These are phyloP conservation scores for Mycena belliarum DNA, from an alignment of 768 basidiomycete species.

Conservation along the genomic window DNA sequence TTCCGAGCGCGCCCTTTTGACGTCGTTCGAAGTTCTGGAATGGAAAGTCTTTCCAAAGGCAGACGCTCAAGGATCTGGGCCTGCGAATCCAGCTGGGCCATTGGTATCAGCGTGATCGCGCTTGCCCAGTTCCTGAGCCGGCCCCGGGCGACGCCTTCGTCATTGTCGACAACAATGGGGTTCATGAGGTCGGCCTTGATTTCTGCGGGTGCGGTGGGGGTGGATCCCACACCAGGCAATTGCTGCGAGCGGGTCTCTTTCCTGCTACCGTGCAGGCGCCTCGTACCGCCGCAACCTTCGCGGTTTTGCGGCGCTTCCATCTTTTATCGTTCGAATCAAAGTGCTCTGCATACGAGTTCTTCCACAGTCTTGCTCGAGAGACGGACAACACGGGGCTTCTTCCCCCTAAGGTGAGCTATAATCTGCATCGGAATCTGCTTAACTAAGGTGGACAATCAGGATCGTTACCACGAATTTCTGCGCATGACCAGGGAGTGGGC, in stretches of 20 bases:
- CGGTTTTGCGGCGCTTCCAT: conserved; percentile 14
- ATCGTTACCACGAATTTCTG: conserved; percentile 19
- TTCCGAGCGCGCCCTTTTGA: no score
- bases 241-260: conserved; percentile 15
- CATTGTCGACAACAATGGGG: conserved; percentile 9
- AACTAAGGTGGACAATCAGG: background rate
- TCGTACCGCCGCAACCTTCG: conserved; percentile 15
- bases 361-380: conserved; percentile 14
- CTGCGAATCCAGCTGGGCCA: conserved; percentile 23
- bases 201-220: conserved; percentile 18
- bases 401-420: background rate
- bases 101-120: background rate
- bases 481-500: conserved; percentile 21
- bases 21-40: conserved; percentile 2
- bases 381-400: conserved; percentile 17
- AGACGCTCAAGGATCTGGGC: conserved; percentile 10
- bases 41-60: conserved; percentile 1
- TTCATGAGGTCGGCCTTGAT: conserved; percentile 16
- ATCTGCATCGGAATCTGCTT: no score
- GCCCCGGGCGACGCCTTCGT: conserved; percentile 12
- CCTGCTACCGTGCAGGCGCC: conserved; percentile 19
- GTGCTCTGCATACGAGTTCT: conserved; percentile 22
- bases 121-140: background rate
- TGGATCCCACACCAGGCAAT: conserved; percentile 2
- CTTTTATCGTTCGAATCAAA: conserved; percentile 16